Conservation (phyloP, 148 eudicot genomes). For the Beta vulgaris region DNA sequence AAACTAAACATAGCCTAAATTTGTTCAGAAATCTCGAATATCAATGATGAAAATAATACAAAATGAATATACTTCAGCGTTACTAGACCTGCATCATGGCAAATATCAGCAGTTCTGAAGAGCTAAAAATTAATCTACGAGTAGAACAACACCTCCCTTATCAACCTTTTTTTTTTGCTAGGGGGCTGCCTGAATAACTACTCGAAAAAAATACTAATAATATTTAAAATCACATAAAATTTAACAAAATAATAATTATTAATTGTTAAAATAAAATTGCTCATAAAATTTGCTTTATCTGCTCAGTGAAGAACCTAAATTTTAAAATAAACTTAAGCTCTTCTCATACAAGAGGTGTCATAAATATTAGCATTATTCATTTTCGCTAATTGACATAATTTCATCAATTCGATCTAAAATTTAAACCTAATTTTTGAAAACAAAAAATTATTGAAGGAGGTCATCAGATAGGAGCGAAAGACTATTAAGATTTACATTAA, state of each 20-base stretch:
- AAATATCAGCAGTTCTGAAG: slow-evolving; percentile 33
- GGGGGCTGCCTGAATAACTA: slow-evolving; percentile 40
- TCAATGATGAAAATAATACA: too few relatives aligned
- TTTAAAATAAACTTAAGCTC: slow-evolving; percentile 1
- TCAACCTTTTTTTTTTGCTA: slow-evolving; percentile 11
- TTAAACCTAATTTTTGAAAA: neutral
- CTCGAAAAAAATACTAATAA: slow-evolving; percentile 5
- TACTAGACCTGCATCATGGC: slow-evolving; percentile 31
- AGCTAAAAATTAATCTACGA: slow-evolving; percentile 27
- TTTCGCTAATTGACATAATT: slow-evolving; percentile 11
- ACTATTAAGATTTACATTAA: slow-evolving; percentile 35
- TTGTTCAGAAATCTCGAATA: too few relatives aligned
- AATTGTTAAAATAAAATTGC: slow-evolving; percentile 6
- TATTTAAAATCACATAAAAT: neutral
- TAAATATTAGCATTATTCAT: slow-evolving; percentile 23
- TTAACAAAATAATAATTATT: neutral
- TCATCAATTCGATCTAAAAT: neutral
- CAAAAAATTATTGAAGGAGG: slow-evolving; percentile 6
- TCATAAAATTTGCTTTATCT: slow-evolving; percentile 32
- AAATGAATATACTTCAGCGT: slow-evolving; percentile 18
- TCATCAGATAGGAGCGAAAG: slow-evolving; percentile 68
- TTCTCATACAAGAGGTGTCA: slow-evolving; percentile 47
- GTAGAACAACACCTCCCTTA: slow-evolving; percentile 35
- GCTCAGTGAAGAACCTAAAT: slow-evolving; percentile 29
- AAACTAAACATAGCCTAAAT: too few relatives aligned